Percentiles rank a stretch among this genome's conserved stretches.
Evolutionary conservation across 129 eudicot genomes (phyloP).

Genomic region (Gnaphalium uliginosum): DNA sequence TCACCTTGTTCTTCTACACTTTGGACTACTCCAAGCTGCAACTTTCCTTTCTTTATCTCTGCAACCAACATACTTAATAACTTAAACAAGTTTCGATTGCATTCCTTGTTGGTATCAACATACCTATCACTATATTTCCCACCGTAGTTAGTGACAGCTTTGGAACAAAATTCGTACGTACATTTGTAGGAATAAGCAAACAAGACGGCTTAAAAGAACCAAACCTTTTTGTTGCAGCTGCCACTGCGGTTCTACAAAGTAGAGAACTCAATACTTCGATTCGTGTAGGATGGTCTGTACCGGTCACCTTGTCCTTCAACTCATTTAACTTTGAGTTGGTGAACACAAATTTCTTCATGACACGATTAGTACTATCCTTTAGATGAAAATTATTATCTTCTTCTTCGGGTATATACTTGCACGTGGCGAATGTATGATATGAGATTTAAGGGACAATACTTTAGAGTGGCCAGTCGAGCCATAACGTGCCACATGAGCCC

Average conservation of each 20-base stretch:
- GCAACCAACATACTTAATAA: neutral
- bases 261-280: neutral
- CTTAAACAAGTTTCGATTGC: neutral
- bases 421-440: too few relatives aligned
- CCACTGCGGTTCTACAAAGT: neutral
- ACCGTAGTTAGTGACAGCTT: neutral
- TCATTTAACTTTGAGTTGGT: neutral
- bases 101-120: neutral
- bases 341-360: neutral
- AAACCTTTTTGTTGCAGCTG: neutral
- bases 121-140: neutral
- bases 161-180: neutral
- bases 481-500: too few relatives aligned
- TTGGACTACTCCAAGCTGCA: neutral
- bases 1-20: too few relatives aligned
- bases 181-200: neutral
- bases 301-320: neutral
- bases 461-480: too few relatives aligned
- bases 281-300: neutral
- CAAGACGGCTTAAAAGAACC: neutral
- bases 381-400: too few relatives aligned
- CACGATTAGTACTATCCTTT: neutral
- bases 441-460: too few relatives aligned
- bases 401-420: too few relatives aligned
- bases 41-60: neutral